phyloP scores from a whole-genome alignment of 805 yeast species.

The Saccharomyces kudriavzevii region DNA sequence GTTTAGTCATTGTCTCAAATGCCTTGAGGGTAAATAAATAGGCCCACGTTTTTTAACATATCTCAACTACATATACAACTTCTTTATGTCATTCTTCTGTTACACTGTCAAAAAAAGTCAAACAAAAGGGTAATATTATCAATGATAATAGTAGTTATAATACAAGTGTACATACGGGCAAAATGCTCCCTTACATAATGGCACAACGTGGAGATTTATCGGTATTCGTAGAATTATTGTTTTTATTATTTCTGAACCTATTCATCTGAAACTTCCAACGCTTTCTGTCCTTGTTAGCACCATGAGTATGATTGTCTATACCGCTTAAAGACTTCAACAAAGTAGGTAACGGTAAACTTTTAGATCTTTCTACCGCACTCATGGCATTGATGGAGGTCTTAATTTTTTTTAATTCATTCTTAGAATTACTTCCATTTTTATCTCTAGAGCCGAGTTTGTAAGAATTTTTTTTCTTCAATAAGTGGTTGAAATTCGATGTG shows the following conservation, averaged over 20 bases:
- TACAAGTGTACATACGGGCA: neutral
- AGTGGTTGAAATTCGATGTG: neutral
- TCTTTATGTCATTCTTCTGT: neutral
- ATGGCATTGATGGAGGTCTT: conserved; percentile 3
- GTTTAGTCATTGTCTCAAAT: too few species aligned
- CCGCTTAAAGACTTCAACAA: conserved; percentile 12
- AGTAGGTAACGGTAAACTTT: conserved; percentile 23
- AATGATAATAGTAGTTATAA: neutral
- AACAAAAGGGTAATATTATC: neutral
- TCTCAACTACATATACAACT: neutral
- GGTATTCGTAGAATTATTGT: neutral
- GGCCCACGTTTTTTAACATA: neutral
- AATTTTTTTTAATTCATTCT: conserved; percentile 11
- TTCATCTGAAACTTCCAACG: conserved; percentile 20
- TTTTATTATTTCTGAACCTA: conserved; percentile 12
- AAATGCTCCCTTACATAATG: conserved; percentile 8
- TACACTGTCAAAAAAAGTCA: neutral
- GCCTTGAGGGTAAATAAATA: too few species aligned
- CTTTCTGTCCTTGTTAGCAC: conserved; percentile 6
- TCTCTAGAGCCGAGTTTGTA: neutral
- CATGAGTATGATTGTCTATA: conserved; percentile 4
- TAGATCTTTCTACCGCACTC: conserved; percentile 24
- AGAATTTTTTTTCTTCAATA: neutral
- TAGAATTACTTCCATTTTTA: conserved; percentile 1
- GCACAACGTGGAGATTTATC: conserved; percentile 10